Conservation (phyloP, 2,329 filamentous ascomycete species). For the Pseudocercospora macadamiae region DNA sequence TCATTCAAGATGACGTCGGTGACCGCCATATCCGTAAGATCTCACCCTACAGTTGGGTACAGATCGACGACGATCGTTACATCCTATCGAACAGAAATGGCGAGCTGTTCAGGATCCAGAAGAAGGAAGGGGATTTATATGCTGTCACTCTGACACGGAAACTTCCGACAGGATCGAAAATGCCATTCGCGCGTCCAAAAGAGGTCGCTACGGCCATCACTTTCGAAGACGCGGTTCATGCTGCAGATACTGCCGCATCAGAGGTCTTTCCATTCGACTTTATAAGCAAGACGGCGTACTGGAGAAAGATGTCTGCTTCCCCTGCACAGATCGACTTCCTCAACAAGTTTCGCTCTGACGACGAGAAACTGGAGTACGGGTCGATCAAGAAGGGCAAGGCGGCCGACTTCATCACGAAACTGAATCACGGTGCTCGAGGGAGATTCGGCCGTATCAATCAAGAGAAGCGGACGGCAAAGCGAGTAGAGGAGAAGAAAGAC, state of each 20-base stretch:
- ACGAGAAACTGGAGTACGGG: slow-evolving; percentile 56
- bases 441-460: slow-evolving; percentile 50
- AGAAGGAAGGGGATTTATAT: slow-evolving; percentile 41
- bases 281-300: slow-evolving; percentile 67
- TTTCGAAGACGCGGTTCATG: slow-evolving; percentile 77
- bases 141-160: slow-evolving; percentile 48
- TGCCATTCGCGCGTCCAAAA: slow-evolving; percentile 69
- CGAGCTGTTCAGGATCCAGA: slow-evolving; percentile 62
- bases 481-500: slow-evolving; percentile 52
- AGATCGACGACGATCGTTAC: slow-evolving; percentile 70
- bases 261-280: slow-evolving; percentile 54
- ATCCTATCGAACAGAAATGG: slow-evolving; percentile 66
- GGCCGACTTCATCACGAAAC: slow-evolving; percentile 87
- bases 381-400: slow-evolving; percentile 79
- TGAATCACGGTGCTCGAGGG: slow-evolving; percentile 79
- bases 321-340: slow-evolving; percentile 67
- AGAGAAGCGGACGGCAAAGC: slow-evolving; percentile 41
- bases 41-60: slow-evolving; percentile 81
- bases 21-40: slow-evolving; percentile 78
- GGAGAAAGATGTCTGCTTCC: slow-evolving; percentile 70
- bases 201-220: slow-evolving; percentile 66
- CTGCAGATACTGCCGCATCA: slow-evolving; percentile 68
- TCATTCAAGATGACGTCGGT: slow-evolving; percentile 78
- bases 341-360: slow-evolving; percentile 64
- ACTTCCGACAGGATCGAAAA: slow-evolving; percentile 44